These are phyloP conservation scores for Pyrenochaeta sp. DNA, from an alignment of 2,329 filamentous ascomycete genomes.

Conservation along the genomic window DNA sequence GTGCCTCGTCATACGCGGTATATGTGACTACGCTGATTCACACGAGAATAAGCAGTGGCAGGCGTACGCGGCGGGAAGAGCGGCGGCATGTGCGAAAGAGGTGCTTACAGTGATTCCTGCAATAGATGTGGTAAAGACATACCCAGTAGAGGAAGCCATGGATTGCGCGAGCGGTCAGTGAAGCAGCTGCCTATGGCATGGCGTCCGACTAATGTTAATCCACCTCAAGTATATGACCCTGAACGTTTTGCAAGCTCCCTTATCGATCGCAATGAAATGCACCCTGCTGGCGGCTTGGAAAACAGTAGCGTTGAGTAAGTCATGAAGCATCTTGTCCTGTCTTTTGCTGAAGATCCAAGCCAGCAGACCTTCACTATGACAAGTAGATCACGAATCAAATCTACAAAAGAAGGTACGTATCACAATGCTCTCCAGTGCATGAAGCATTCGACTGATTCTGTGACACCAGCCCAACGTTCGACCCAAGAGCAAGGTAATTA, in stretches of 20 bases:
- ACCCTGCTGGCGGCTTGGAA: not conserved
- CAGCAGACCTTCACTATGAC: not conserved
- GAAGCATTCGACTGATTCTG: not conserved
- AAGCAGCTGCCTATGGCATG: not conserved
- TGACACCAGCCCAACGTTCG: not conserved
- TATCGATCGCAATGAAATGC: not conserved
- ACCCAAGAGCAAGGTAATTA: slow-evolving; percentile 2
- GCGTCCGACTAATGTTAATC: not conserved
- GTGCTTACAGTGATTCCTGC: slow-evolving; percentile 14
- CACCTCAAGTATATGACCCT: not conserved
- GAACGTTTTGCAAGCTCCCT: not conserved
- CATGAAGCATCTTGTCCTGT: not conserved
- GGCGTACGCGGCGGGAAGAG: slow-evolving; percentile 20
- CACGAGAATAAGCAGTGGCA: slow-evolving; percentile 29
- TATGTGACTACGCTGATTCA: slow-evolving; percentile 30
- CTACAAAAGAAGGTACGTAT: not conserved
- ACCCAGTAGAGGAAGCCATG: not conserved
- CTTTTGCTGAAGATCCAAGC: no score
- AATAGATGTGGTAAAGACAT: not conserved
- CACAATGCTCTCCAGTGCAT: not conserved
- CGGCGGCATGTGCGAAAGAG: slow-evolving; percentile 25
- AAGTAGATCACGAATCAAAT: not conserved
- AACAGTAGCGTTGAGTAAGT: not conserved
- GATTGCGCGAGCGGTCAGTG: not conserved
- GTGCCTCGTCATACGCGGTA: slow-evolving; percentile 27